Conservation (phyloP, 192 early-diverging fungal genomes). For the Backusella circina region DNA sequence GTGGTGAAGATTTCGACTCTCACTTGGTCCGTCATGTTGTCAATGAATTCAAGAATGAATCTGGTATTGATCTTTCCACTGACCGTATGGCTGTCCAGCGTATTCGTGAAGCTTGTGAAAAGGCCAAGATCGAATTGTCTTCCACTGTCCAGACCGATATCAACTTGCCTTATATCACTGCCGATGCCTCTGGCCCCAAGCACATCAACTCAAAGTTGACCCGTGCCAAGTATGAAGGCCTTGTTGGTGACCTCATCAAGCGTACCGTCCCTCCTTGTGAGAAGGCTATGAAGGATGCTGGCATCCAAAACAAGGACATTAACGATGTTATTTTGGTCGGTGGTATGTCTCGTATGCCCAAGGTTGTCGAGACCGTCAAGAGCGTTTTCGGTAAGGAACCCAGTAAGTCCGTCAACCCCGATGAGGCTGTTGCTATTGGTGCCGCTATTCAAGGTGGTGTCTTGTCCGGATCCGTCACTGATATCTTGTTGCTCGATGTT, state of each 20-base stretch:
- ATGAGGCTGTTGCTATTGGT: constrained; percentile 96
- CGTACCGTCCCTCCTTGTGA: constrained; percentile 85
- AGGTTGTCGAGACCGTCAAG: constrained; percentile 88
- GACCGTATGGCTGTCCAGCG: constrained; percentile 91
- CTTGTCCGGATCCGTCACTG: constrained; percentile 86
- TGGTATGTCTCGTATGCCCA: constrained; percentile 96
- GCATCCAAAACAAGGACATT: constrained; percentile 68
- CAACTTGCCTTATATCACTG: constrained; percentile 95
- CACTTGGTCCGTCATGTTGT: constrained; percentile 67
- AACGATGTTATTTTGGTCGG: constrained; percentile 95
- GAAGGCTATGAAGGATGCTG: constrained; percentile 87
- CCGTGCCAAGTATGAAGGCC: constrained; percentile 76
- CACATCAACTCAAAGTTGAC: constrained; percentile 91
- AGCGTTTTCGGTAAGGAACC: constrained; percentile 83
- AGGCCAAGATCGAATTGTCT: constrained; percentile 93
- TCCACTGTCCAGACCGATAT: constrained; percentile 89
- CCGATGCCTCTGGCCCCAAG: constrained; percentile 85
- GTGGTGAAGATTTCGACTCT: constrained; percentile 60
- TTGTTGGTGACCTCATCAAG: constrained; percentile 69
- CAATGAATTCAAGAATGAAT: constrained; percentile 80
- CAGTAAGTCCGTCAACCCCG: constrained; percentile 93
- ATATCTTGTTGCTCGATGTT: constrained; percentile 91
- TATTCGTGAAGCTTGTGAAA: constrained; percentile 88
- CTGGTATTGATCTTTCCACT: constrained; percentile 69
- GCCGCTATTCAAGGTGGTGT: constrained; percentile 97